A percentile compares a stretch with the other conserved stretches of the same genome.
These are phyloP conservation scores for Blastomyces silverae DNA, from an alignment of 2,329 filamentous ascomycete genomes.

Conservation along the genomic window DNA sequence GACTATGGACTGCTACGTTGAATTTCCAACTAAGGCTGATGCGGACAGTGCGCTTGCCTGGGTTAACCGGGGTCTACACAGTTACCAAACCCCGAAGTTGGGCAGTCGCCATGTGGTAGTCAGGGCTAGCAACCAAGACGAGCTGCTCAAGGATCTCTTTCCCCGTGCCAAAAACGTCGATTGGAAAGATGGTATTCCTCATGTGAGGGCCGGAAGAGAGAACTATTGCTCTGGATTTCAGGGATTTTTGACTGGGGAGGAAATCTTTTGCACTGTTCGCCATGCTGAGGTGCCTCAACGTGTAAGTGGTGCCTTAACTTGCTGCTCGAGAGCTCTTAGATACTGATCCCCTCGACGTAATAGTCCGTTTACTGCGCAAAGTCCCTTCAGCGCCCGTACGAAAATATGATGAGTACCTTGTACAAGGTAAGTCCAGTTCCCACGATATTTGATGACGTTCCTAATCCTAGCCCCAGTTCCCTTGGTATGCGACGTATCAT, in stretches of 20 bases:
- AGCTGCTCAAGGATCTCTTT: slow-evolving; percentile 47
- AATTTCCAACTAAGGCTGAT: slow-evolving; percentile 37
- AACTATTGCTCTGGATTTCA: slow-evolving; percentile 46
- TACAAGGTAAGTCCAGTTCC: slow-evolving; percentile 40
- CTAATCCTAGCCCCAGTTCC: slow-evolving; percentile 37
- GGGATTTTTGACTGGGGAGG: slow-evolving; percentile 48
- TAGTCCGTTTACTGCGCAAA: slow-evolving; percentile 41
- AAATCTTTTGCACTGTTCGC: slow-evolving; percentile 42
- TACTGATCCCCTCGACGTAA: slow-evolving; percentile 6
- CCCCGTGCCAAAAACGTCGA: slow-evolving; percentile 46
- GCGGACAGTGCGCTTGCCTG: slow-evolving; percentile 37
- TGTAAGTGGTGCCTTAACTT: slow-evolving; percentile 33
- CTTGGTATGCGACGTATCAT: slow-evolving; percentile 43
- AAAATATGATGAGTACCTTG: slow-evolving; percentile 47
- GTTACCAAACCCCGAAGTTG: slow-evolving; percentile 39
- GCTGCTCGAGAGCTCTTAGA: background rate
- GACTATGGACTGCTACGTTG: slow-evolving; percentile 50
- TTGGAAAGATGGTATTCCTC: slow-evolving; percentile 39
- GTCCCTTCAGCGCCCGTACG: slow-evolving; percentile 49
- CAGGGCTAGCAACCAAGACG: slow-evolving; percentile 42
- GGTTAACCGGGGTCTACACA: slow-evolving; percentile 33
- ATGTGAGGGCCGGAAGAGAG: slow-evolving; percentile 33
- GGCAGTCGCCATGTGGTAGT: slow-evolving; percentile 46
- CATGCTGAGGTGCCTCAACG: slow-evolving; percentile 46
- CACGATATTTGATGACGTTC: background rate